Evolutionary conservation across 768 basidiomycete species (phyloP).

Genomic region (Mycena crocata): DNA sequence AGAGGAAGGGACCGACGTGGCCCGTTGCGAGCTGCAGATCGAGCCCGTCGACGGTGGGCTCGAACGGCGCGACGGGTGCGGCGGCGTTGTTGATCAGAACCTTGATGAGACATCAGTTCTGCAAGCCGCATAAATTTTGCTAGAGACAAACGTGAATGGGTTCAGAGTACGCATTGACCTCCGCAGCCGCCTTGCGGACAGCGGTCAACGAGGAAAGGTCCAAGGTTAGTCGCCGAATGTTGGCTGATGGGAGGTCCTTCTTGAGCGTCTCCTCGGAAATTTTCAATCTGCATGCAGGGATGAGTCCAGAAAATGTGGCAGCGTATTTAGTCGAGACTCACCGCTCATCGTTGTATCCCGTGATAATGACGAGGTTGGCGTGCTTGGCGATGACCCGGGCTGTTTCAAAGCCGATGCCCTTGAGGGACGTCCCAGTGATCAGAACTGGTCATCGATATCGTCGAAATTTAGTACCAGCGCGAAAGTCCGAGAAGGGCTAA

Average conservation of each 20-base stretch:
- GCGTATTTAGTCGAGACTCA: neutral
- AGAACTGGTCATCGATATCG: too few species aligned
- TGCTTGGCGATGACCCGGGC: constrained; percentile 13
- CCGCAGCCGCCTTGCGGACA: constrained; percentile 6
- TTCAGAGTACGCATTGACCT: constrained; percentile 1
- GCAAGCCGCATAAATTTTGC: neutral
- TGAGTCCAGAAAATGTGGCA: neutral
- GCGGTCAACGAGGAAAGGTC: constrained; percentile 7
- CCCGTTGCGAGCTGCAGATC: neutral
- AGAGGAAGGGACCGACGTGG: too few species aligned
- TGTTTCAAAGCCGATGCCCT: constrained; percentile 6
- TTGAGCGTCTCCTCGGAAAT: neutral
- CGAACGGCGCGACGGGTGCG: neutral
- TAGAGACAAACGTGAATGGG: neutral
- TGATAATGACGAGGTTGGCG: constrained; percentile 15
- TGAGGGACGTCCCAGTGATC: constrained; percentile 15
- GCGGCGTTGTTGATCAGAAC: constrained; percentile 12
- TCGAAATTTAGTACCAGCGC: too few species aligned
- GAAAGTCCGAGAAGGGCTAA: too few species aligned
- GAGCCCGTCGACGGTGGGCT: constrained; percentile 9
- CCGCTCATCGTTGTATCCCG: constrained; percentile 18
- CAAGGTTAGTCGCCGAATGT: neutral
- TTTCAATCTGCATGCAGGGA: constrained; percentile 9
- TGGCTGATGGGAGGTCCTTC: neutral
- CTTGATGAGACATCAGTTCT: neutral